Evolutionary conservation across 108 stramenopile species (phyloP), one percentile per base, ranked within the genome.

Genomic region (Skeletonema marinoi): DNA sequence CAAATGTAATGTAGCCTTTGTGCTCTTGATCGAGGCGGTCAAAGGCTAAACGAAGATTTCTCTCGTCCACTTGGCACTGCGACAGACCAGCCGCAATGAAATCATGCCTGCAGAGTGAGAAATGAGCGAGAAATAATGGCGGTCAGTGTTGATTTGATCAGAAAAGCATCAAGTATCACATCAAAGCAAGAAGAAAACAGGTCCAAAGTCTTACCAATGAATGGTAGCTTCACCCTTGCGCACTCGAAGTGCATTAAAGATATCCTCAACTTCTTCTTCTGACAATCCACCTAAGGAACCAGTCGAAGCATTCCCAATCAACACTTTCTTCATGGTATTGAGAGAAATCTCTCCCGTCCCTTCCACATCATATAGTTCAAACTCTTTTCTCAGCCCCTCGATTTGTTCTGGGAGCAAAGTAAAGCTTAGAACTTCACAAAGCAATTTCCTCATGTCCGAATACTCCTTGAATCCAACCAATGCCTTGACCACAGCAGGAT

Each of bases 391-490:
- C 67, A 96, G 68, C 31, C 89, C 95, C 48, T 90, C 86, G 71
- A 96, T 93, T 58, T 96, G 95, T 14, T 93, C 93, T 0, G 95
- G 93, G 36, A 96, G 70, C n/a, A 96, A 74, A 6, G 95, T 96
- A 71, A 93, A 96, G 76, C 91, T 92, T 5, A 96, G 73, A 1
- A 96, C 95, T 80, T 96, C 95, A 69, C 91, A 93, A 6, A 96
- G 61, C 12, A 96, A 71, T 78, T 95, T 95, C 59, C 90, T 82
- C 94, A 95, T 95, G 61, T 92, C 94, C 14, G 89, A 90, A 69
- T 90, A 93, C 68, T 96, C 90, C 65, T 93, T 93, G 85, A 96
- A 96, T 38, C 87, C 87, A 29, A 92, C 87, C 44, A 96, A 69
- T 2, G 92, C 91, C 44, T 89, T 88, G 11, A 92, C 95, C 50